Percentiles rank a stretch among this genome's conserved stretches.
phyloP scores from a whole-genome alignment of 2,329 filamentous ascomycete genomes.

The Xylariales sp. region DNA sequence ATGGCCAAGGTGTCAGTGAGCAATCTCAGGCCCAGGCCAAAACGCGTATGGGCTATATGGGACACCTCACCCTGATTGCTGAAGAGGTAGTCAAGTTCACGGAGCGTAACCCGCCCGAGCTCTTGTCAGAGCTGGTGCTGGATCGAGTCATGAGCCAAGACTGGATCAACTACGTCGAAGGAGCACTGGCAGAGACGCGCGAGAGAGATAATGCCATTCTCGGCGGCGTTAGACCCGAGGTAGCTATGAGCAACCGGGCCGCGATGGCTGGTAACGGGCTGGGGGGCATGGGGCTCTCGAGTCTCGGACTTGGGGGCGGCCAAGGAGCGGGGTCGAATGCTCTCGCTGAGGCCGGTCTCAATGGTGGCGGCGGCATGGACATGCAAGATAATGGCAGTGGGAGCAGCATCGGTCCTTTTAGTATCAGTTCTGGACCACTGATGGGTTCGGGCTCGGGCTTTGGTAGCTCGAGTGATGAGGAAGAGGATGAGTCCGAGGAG shows the following conservation, averaged over 20 bases:
- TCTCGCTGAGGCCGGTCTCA: conserved; percentile 76
- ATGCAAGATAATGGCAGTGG: conserved; percentile 56
- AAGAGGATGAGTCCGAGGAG: conserved; percentile 90
- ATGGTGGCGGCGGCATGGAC: conserved; percentile 61
- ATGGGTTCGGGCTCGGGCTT: conserved; percentile 67
- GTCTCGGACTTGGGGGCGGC: conserved; percentile 36
- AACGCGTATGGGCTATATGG: conserved; percentile 95
- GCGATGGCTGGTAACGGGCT: conserved; percentile 47
- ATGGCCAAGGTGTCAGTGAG: conserved; percentile 83
- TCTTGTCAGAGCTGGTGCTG: conserved; percentile 76
- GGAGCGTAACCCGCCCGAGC: conserved; percentile 84
- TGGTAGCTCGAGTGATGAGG: conserved; percentile 90
- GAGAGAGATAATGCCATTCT: conserved; percentile 98
- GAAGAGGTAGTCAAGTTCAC: conserved; percentile 99
- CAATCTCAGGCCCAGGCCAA: conserved; percentile 76
- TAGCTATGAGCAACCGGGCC: conserved; percentile 75
- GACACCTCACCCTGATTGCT: conserved; percentile 91
- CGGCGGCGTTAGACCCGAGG: conserved; percentile 87
- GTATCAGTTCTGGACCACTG: conserved; percentile 67
- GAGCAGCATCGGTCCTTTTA: conserved; percentile 67
- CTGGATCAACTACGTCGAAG: conserved; percentile 94
- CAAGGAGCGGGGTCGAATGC: conserved; percentile 51
- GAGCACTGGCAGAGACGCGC: conserved; percentile 84
- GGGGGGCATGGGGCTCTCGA: conserved; percentile 44
- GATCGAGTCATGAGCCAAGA: conserved; percentile 84